Evolutionary conservation across 352 stramenopile genomes (phyloP).

Genomic region (Pythium volutum): DNA sequence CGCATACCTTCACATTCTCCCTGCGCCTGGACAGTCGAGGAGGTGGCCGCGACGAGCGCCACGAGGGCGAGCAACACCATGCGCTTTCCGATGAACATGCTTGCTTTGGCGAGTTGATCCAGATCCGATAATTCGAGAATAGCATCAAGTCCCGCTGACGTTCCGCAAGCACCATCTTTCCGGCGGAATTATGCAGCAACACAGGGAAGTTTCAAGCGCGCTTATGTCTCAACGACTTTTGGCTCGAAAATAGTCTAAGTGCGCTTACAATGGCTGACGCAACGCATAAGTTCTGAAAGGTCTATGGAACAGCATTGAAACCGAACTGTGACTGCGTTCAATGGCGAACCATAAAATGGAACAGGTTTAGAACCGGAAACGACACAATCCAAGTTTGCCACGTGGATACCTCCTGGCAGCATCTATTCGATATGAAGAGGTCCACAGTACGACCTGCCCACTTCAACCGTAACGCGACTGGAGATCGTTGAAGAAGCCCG

Average conservation of each 20-base stretch:
- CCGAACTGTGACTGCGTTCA: background rate
- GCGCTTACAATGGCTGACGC: background rate
- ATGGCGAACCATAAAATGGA: slow-evolving; percentile 3
- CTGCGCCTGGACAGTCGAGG: slow-evolving; percentile 38
- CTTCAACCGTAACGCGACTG: slow-evolving; percentile 71
- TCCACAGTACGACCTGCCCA: slow-evolving; percentile 3
- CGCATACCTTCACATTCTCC: slow-evolving; percentile 89
- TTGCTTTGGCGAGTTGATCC: background rate
- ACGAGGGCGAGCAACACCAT: slow-evolving; percentile 66
- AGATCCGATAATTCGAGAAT: slow-evolving; percentile 31
- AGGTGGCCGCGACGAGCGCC: slow-evolving; percentile 44
- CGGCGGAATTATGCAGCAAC: slow-evolving; percentile 17
- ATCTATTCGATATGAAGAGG: slow-evolving; percentile 22
- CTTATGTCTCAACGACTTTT: slow-evolving; percentile 1
- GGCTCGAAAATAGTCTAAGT: background rate
- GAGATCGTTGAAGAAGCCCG: slow-evolving; percentile 84
- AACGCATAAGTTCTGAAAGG: background rate
- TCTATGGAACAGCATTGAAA: background rate
- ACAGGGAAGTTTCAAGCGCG: slow-evolving; percentile 24
- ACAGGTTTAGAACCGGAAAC: slow-evolving; percentile 24
- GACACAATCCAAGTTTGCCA: slow-evolving; percentile 27
- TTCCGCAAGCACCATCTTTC: slow-evolving; percentile 9
- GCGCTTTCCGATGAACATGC: slow-evolving; percentile 53
- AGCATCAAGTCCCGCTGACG: slow-evolving; percentile 13
- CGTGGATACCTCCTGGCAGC: slow-evolving; percentile 25